phyloP scores from a whole-genome alignment of 148 eudicot species.

The Pharnaceum exiguum region DNA sequence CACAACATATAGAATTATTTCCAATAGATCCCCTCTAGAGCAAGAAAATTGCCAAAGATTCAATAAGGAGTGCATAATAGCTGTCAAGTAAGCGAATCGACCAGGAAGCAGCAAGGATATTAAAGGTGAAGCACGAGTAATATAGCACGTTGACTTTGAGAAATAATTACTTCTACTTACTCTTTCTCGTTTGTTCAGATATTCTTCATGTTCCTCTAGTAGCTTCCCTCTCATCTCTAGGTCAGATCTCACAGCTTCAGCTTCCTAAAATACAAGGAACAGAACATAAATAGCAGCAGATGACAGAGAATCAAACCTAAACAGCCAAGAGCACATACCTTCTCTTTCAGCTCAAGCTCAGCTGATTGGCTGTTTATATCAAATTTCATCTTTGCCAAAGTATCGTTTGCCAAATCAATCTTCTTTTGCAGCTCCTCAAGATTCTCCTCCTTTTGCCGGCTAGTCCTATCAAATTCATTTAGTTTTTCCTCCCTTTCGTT shows the following conservation, averaged over 20 bases:
- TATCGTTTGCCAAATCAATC: conserved; percentile 38
- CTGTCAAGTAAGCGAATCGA: too few relatives aligned
- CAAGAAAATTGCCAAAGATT: too few relatives aligned
- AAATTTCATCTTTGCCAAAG: conserved; percentile 48
- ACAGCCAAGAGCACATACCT: conserved; percentile 34
- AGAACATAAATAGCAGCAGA: not conserved
- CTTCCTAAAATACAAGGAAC: conserved; percentile 46
- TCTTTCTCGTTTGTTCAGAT: conserved; percentile 61
- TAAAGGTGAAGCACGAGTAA: too few relatives aligned
- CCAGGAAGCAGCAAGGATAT: too few relatives aligned
- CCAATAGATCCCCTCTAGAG: too few relatives aligned
- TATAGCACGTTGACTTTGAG: not conserved
- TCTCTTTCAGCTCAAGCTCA: conserved; percentile 56
- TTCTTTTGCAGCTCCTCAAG: conserved; percentile 52
- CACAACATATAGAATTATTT: too few relatives aligned
- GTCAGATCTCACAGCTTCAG: conserved; percentile 38
- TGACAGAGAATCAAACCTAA: not conserved
- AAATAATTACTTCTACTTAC: conserved; percentile 38
- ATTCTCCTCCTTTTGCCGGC: conserved; percentile 51
- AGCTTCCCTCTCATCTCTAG: conserved; percentile 65
- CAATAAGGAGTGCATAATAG: too few relatives aligned
- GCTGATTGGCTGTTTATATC: conserved; percentile 43
- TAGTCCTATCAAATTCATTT: conserved; percentile 40
- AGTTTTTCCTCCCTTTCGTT: conserved; percentile 64
- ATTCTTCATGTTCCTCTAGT: conserved; percentile 48